Base-by-base conservation (phyloP, 176 grass and related monocot genomes). In the Hsuehochloa calcarea region DNA sequence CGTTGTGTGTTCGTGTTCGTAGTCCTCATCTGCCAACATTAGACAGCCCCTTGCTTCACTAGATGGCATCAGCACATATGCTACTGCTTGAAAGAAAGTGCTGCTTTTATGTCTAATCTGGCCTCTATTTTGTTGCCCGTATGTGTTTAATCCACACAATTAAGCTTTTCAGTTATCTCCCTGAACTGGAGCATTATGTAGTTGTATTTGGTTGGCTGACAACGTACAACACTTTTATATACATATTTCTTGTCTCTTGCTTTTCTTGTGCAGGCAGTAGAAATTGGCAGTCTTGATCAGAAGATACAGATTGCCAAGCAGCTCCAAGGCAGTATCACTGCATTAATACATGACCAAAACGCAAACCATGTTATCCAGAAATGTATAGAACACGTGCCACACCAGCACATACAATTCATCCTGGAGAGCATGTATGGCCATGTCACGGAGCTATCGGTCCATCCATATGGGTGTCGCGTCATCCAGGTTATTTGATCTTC, bases 281-380 rank as follows among this genome's bases (percentile, higher is more conserved):
- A 82, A n/a, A 27, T 59, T 34, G 38, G 67, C 43, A 38, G 59
- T 59, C 80, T 71, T 59, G 66, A 82, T 31, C 51, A 71, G 8
- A 82, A 45, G 51, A 58, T 71, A 23, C 1, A 25, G 8, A 8
- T 71, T 82, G 35, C 80, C 52, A 70, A 44, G 38, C 37, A 82
- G 23, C 51, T 71, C 38, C 37, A 60, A 34, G 54, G 37, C 10
- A 31, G 27, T 70, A 58, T 68, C 51, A 19, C 41, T 5, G 11
- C 49, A 70, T 82, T 67, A 20, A 26, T 26, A 70, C 19, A 71
- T 60, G 80, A 82, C 5, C 51, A 58, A 82, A 82, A 71, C 60
- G 37, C 37, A 58, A 71, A 44, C 66, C 80, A 71, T 58, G 68
- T 60, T 82, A 17, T 82, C 40, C 38, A 80, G 27, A 82, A 71